These are phyloP conservation scores for Thermoascus crustaceus DNA, from an alignment of 2,329 filamentous ascomycete species.

Conservation along the genomic window DNA sequence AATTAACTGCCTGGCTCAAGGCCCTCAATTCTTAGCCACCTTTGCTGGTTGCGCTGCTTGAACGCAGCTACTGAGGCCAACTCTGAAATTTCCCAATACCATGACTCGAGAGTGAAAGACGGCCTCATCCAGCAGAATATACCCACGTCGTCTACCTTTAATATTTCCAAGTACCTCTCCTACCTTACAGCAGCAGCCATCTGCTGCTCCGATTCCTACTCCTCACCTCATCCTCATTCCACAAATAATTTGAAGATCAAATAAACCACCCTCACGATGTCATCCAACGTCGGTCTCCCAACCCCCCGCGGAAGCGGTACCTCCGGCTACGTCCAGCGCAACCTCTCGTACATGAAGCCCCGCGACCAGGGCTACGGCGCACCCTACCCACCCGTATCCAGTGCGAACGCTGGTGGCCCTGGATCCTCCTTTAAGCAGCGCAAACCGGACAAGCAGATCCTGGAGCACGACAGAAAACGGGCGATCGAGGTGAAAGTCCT, in stretches of 20 bases:
- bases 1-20: no score
- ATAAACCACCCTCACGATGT: slow-evolving; percentile 56
- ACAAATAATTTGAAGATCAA: not conserved
- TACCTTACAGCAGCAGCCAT: no score
- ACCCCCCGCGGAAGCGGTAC: slow-evolving; percentile 93
- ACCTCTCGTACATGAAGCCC: slow-evolving; percentile 77
- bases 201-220: no score
- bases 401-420: slow-evolving; percentile 46
- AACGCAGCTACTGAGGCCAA: no score
- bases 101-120: no score
- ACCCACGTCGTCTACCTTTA: no score
- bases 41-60: no score
- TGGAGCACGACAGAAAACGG: slow-evolving; percentile 87
- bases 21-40: no score
- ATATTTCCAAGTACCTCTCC: no score
- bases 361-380: slow-evolving; percentile 61
- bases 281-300: slow-evolving; percentile 90
- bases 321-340: slow-evolving; percentile 95
- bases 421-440: slow-evolving; percentile 60
- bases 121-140: no score
- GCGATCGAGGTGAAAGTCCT: slow-evolving; percentile 91
- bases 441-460: slow-evolving; percentile 81
- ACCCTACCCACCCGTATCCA: slow-evolving; percentile 55
- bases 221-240: not conserved
- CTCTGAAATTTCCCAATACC: no score